Conservation (phyloP, 1,139 yeast genomes). For the Spencermartinsiella ligniputridi region DNA sequence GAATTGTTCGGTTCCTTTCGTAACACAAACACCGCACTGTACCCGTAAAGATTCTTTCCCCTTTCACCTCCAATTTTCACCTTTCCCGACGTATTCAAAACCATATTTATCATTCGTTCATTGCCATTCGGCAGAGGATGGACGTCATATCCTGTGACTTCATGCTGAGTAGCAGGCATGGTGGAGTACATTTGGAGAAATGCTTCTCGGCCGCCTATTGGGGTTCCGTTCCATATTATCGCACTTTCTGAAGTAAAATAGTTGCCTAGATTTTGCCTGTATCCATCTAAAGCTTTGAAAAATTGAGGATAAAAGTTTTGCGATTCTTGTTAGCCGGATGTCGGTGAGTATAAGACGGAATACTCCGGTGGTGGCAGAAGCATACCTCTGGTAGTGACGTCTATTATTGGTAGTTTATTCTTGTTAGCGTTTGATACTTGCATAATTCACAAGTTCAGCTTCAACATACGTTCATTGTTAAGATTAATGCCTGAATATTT, state of each 20-base stretch:
- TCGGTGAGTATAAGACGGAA: background rate
- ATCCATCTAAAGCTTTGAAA: slow-evolving; percentile 27
- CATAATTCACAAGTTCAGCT: no score
- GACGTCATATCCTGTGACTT: slow-evolving; percentile 31
- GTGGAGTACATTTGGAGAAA: slow-evolving; percentile 29
- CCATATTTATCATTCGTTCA: slow-evolving; percentile 20
- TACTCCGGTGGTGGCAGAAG: background rate
- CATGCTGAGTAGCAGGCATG: slow-evolving; percentile 33
- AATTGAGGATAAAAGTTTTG: slow-evolving; percentile 25
- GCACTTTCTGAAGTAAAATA: slow-evolving; percentile 29
- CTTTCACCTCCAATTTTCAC: slow-evolving; percentile 31
- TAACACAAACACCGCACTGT: slow-evolving; percentile 31
- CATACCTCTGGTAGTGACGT: slow-evolving; percentile 4
- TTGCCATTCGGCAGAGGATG: slow-evolving; percentile 32
- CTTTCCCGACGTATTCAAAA: slow-evolving; percentile 30
- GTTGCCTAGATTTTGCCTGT: slow-evolving; percentile 25
- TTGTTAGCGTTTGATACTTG: background rate
- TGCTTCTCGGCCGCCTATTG: slow-evolving; percentile 36
- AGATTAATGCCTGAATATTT: no score
- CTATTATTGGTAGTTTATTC: slow-evolving; percentile 2
- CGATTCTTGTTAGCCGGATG: slow-evolving; percentile 9
- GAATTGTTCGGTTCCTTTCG: slow-evolving; percentile 21
- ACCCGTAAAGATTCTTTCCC: slow-evolving; percentile 28
- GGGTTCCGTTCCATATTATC: slow-evolving; percentile 38
- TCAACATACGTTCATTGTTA: no score